These are phyloP conservation scores for Byssothecium circinans DNA, from an alignment of 2,329 filamentous ascomycete species.

Conservation along the genomic window DNA sequence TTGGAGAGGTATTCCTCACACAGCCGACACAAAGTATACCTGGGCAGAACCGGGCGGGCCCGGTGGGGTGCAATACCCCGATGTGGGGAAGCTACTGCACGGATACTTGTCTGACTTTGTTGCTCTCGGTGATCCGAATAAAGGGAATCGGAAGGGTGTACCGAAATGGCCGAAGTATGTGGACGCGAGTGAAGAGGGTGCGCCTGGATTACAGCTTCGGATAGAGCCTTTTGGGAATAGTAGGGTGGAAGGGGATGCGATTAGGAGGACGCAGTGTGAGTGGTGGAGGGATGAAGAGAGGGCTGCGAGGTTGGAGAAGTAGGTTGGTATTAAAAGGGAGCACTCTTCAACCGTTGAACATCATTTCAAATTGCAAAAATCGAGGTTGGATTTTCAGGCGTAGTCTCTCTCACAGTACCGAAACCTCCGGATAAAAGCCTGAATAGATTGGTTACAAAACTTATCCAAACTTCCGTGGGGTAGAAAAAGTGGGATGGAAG, in stretches of 20 bases:
- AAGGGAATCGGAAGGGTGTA: constrained; percentile 18
- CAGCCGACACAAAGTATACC: constrained; percentile 45
- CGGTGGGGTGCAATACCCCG: constrained; percentile 39
- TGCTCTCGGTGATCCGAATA: constrained; percentile 44
- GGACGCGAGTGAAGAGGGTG: constrained; percentile 10
- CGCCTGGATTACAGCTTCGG: constrained; percentile 21
- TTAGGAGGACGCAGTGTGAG: constrained; percentile 27
- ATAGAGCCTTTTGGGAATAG: constrained; percentile 29
- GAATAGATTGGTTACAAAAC: too few species aligned
- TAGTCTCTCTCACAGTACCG: too few species aligned
- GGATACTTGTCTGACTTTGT: constrained; percentile 48
- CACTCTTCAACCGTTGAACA: too few species aligned
- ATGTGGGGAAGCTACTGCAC: constrained; percentile 44
- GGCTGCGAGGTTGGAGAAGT: constrained; percentile 28
- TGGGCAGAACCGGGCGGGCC: constrained; percentile 54
- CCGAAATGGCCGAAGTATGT: constrained; percentile 46
- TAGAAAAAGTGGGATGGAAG: too few species aligned
- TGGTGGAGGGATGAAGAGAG: constrained; percentile 30
- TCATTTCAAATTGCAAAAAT: too few species aligned
- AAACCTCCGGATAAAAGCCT: too few species aligned
- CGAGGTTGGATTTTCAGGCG: too few species aligned
- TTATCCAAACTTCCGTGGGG: too few species aligned
- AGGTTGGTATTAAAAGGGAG: too few species aligned
- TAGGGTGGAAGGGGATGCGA: constrained; percentile 28
- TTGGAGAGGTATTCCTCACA: constrained; percentile 28